phyloP scores from a whole-genome alignment of 768 basidiomycete genomes.

The Russula virescens region DNA sequence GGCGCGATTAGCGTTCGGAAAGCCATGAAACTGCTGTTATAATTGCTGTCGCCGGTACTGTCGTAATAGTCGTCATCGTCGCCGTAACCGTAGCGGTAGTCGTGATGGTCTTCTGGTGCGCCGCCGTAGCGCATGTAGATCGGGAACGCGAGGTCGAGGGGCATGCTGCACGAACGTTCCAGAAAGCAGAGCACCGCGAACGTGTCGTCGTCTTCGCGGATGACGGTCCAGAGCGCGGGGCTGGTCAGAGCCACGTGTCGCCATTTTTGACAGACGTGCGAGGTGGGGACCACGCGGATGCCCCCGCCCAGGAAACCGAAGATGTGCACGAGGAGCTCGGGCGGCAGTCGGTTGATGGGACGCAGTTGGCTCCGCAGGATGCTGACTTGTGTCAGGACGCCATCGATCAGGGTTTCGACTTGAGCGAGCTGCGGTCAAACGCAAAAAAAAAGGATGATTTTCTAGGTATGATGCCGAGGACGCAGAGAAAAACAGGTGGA shows the following conservation, averaged over 20 bases:
- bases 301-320: slow-evolving; percentile 9
- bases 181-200: neutral
- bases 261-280: slow-evolving; percentile 14
- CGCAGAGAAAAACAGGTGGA: too few relatives aligned
- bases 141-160: slow-evolving; percentile 6
- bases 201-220: slow-evolving; percentile 3
- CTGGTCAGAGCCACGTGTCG: neutral
- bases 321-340: slow-evolving; percentile 15
- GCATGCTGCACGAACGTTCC: neutral
- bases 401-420: neutral
- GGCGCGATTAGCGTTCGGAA: neutral
- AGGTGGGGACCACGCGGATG: neutral
- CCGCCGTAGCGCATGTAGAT: slow-evolving; percentile 1
- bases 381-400: neutral
- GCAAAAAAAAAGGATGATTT: too few relatives aligned
- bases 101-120: too few relatives aligned
- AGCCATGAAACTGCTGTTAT: too few relatives aligned
- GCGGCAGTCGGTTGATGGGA: slow-evolving; percentile 8
- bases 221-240: slow-evolving; percentile 9
- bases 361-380: neutral
- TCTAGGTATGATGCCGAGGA: too few relatives aligned
- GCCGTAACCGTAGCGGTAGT: too few relatives aligned
- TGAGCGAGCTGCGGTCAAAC: slow-evolving; percentile 12
- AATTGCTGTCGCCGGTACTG: too few relatives aligned
- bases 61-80: too few relatives aligned